These are phyloP conservation scores for Saitozyma sp. DNA, from an alignment of 768 basidiomycete genomes.

Conservation along the genomic window DNA sequence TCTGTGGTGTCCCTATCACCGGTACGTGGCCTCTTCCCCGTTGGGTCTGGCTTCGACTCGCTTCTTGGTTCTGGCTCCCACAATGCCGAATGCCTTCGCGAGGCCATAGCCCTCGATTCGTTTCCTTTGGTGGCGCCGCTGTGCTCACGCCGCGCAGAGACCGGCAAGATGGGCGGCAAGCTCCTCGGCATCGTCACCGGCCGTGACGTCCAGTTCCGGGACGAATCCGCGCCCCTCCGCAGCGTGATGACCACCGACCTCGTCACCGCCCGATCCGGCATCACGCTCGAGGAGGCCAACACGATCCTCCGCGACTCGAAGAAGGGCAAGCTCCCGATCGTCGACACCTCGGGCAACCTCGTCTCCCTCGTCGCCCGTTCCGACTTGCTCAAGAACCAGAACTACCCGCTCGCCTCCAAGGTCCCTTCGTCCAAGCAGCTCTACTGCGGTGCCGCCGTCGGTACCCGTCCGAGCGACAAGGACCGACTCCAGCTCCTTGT, in stretches of 20 bases:
- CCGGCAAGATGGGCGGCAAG: conserved; percentile 81
- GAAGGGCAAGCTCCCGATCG: conserved; percentile 93
- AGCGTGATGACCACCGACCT: conserved; percentile 87
- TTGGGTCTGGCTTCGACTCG: not conserved
- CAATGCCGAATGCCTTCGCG: too few species aligned
- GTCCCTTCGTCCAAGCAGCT: conserved; percentile 88
- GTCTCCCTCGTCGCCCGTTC: conserved; percentile 89
- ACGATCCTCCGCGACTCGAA: conserved; percentile 90
- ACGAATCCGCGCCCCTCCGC: conserved; percentile 64
- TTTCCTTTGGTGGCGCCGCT: too few species aligned
- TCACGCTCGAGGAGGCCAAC: conserved; percentile 90
- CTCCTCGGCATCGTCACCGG: conserved; percentile 95
- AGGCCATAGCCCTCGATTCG: too few species aligned
- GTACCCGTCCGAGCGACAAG: conserved; percentile 83
- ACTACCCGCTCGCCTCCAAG: conserved; percentile 92
- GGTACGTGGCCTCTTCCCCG: conserved; percentile 61
- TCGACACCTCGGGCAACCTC: conserved; percentile 67
- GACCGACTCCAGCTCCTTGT: conserved; percentile 82
- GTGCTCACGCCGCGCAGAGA: conserved; percentile 59
- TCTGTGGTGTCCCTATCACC: conserved; percentile 96
- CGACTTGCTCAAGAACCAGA: conserved; percentile 95
- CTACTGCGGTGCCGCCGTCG: conserved; percentile 91
- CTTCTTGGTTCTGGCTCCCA: too few species aligned
- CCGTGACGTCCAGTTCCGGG: conserved; percentile 92
- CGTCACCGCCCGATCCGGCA: conserved; percentile 81